Conservation (phyloP, 768 basidiomycete genomes). For the Cystobasidium tubakii region DNA sequence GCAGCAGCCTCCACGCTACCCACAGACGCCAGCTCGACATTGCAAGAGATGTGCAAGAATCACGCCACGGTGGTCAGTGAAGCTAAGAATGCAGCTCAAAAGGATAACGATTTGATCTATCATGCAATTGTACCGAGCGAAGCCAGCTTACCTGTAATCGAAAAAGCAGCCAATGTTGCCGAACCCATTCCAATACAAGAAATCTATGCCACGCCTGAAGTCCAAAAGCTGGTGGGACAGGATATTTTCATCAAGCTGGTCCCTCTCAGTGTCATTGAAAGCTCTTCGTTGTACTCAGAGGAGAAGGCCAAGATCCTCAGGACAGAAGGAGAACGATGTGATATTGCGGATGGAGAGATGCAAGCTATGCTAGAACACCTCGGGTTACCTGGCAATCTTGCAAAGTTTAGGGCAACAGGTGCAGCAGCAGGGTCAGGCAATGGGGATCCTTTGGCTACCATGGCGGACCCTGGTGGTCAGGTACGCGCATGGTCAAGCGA, state of each 20-base stretch:
- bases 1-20: conserved; percentile 66
- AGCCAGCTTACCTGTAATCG: conserved; percentile 71
- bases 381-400: conserved; percentile 66
- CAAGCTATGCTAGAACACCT: conserved; percentile 72
- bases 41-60: conserved; percentile 75
- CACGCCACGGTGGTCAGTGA: conserved; percentile 73
- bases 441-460: conserved; percentile 47
- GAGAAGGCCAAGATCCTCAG: conserved; percentile 95
- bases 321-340: conserved; percentile 78
- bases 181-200: conserved; percentile 88
- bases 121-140: conserved; percentile 76
- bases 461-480: conserved; percentile 53
- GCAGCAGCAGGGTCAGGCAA: conserved; percentile 57
- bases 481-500: conserved; percentile 70
- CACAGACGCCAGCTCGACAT: conserved; percentile 70
- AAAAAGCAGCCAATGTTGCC: conserved; percentile 68
- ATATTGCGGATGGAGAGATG: conserved; percentile 72
- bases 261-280: conserved; percentile 90
- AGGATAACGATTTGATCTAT: conserved; percentile 96
- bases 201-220: conserved; percentile 80
- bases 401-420: conserved; percentile 65
- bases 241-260: conserved; percentile 83
- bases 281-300: conserved; percentile 92
- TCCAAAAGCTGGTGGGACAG: conserved; percentile 86
- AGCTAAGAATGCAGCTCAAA: conserved; percentile 65